These are phyloP conservation scores for Leishmania arabica DNA, from an alignment of 208 protist genomes.

Conservation along the genomic window DNA sequence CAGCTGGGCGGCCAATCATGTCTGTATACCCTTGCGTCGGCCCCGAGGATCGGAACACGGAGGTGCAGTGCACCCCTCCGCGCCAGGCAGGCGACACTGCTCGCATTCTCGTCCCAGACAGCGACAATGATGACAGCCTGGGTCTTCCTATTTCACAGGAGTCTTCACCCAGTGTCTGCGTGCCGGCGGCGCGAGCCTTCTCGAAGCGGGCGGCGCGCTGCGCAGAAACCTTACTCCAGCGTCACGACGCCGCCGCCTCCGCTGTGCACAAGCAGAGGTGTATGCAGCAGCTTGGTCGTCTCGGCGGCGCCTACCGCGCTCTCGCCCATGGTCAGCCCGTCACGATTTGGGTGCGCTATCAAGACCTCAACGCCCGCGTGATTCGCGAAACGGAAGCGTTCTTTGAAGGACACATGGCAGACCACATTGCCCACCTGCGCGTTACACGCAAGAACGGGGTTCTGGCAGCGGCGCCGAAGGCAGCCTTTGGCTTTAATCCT, in stretches of 20 bases:
- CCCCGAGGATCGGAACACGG: neutral
- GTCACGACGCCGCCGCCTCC: slow-evolving; percentile 7
- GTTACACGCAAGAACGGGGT: slow-evolving; percentile 1
- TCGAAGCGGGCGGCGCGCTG: slow-evolving; percentile 30
- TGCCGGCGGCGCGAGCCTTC: slow-evolving; percentile 11
- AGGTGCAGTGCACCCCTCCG: neutral
- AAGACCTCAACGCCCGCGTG: slow-evolving; percentile 20
- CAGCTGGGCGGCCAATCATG: neutral
- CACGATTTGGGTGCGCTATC: slow-evolving; percentile 47
- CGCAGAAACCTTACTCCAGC: slow-evolving; percentile 18
- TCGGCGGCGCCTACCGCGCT: slow-evolving; percentile 60
- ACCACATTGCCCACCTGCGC: slow-evolving; percentile 9
- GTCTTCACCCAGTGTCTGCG: neutral
- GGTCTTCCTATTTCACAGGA: neutral
- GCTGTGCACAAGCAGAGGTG: slow-evolving; percentile 2
- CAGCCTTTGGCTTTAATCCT: neutral
- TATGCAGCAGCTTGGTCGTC: slow-evolving; percentile 32
- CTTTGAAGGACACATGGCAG: slow-evolving; percentile 14
- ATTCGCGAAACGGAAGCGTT: slow-evolving; percentile 41
- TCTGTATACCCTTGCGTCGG: neutral
- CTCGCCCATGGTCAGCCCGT: slow-evolving; percentile 29
- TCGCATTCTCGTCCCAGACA: slow-evolving; percentile 27
- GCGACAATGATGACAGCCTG: slow-evolving; percentile 32
- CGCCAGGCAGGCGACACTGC: neutral
- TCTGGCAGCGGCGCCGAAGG: slow-evolving; percentile 7